Conservation (phyloP, 1,284 basidiomycete species). For the Papiliotrema nemorosa region DNA sequence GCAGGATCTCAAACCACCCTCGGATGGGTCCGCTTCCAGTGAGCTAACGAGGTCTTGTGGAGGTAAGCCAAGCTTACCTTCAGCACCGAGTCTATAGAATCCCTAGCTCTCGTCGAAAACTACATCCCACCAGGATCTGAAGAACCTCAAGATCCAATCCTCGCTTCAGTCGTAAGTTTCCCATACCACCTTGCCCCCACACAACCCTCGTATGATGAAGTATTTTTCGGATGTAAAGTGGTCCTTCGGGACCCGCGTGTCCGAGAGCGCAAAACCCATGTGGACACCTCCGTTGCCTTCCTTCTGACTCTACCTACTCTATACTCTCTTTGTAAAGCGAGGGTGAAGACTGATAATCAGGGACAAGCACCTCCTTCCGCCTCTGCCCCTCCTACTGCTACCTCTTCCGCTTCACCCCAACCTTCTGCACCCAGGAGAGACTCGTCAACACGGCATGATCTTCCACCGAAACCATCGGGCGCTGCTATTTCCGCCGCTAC, state of each 20-base stretch:
- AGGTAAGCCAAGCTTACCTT: too few relatives aligned
- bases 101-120: slow-evolving; percentile 41
- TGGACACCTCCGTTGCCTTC: slow-evolving; percentile 51
- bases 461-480: slow-evolving; percentile 30
- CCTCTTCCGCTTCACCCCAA: slow-evolving; percentile 3
- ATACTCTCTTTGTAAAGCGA: neutral
- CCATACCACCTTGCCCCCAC: neutral
- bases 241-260: slow-evolving; percentile 41
- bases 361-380: slow-evolving; percentile 1
- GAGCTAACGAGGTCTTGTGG: slow-evolving; percentile 32
- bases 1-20: slow-evolving; percentile 32
- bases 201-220: slow-evolving; percentile 41
- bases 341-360: too few relatives aligned
- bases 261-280: slow-evolving; percentile 50
- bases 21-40: slow-evolving; percentile 71
- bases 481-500: slow-evolving; percentile 30
- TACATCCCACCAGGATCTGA: slow-evolving; percentile 35
- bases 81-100: slow-evolving; percentile 48
- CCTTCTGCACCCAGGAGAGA: slow-evolving; percentile 9
- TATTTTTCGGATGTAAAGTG: slow-evolving; percentile 46
- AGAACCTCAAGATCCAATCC: slow-evolving; percentile 36
- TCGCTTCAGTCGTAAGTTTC: slow-evolving; percentile 43
- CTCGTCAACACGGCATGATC: slow-evolving; percentile 15
- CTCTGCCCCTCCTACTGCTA: too few relatives aligned
- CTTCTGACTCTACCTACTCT: slow-evolving; percentile 37